Percentiles rank a stretch among this genome's conserved stretches.
phyloP scores from a whole-genome alignment of 177 flowering plant species.

The Vitis hybrid region DNA sequence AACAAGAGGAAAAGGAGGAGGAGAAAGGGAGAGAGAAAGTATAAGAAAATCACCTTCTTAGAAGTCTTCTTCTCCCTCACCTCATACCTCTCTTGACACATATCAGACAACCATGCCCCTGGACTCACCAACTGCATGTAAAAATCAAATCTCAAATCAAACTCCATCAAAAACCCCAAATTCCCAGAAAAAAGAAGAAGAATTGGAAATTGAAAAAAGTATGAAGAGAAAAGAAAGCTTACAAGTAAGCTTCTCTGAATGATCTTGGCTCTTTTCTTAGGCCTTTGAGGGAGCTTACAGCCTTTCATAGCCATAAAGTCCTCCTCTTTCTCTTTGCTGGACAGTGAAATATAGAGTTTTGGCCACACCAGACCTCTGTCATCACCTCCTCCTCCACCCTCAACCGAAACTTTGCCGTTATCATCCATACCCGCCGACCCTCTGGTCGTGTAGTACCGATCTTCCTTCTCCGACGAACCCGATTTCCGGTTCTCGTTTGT shows the following conservation, averaged over 20 bases:
- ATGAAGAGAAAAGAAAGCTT: slow-evolving; percentile 10
- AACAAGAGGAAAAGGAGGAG: background rate
- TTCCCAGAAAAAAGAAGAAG: background rate
- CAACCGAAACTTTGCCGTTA: slow-evolving; percentile 22
- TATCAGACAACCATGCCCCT: slow-evolving; percentile 62
- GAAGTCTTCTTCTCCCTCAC: slow-evolving; percentile 68
- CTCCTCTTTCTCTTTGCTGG: slow-evolving; percentile 63
- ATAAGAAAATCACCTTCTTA: slow-evolving; percentile 45
- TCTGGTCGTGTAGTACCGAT: slow-evolving; percentile 44
- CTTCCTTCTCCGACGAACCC: slow-evolving; percentile 47
- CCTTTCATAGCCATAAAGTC: slow-evolving; percentile 67
- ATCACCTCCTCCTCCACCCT: slow-evolving; percentile 18
- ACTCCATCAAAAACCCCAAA: slow-evolving; percentile 4
- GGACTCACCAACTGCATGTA: slow-evolving; percentile 60
- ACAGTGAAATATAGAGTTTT: slow-evolving; percentile 35
- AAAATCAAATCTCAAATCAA: background rate
- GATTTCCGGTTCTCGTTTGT: slow-evolving; percentile 24
- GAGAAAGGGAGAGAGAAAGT: background rate
- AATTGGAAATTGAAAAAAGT: background rate
- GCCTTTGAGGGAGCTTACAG: slow-evolving; percentile 55
- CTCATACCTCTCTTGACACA: slow-evolving; percentile 71
- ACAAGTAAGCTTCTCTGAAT: slow-evolving; percentile 55
- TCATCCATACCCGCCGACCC: slow-evolving; percentile 34
- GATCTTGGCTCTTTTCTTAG: slow-evolving; percentile 57
- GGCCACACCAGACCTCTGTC: slow-evolving; percentile 44